A percentile compares a stretch with the other conserved stretches of the same genome.
Conservation (phyloP, 2,329 filamentous ascomycete genomes). For the Cordyceps tenuipes region DNA sequence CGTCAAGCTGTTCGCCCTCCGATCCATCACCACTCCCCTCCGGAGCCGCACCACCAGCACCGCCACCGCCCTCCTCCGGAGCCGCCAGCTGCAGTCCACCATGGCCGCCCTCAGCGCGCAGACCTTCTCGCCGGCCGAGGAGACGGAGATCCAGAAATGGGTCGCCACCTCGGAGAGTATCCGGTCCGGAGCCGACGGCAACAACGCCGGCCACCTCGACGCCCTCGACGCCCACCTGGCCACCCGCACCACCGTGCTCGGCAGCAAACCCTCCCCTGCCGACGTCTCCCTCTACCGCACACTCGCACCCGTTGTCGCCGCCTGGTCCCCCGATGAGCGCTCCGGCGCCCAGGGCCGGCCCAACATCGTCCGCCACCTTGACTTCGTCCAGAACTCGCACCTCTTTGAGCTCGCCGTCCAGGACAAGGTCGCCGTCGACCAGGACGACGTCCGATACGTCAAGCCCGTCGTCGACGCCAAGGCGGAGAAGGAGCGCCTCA, state of each 20-base stretch:
- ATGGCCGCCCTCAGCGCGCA: constrained; percentile 60
- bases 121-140: constrained; percentile 69
- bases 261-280: constrained; percentile 79
- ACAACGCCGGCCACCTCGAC: constrained; percentile 57
- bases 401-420: constrained; percentile 63
- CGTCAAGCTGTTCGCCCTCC: constrained; percentile 39
- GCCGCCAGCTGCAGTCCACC: constrained; percentile 26
- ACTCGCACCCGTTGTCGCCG: constrained; percentile 65
- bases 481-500: constrained; percentile 91
- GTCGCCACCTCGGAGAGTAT: constrained; percentile 68
- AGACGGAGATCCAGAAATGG: constrained; percentile 86
- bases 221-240: constrained; percentile 81
- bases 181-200: constrained; percentile 40
- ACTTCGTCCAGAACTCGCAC: constrained; percentile 88
- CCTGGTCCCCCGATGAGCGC: constrained; percentile 77
- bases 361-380: constrained; percentile 82
- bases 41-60: constrained; percentile 20
- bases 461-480: constrained; percentile 86
- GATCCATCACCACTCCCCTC: constrained; percentile 26
- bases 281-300: constrained; percentile 77
- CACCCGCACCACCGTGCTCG: constrained; percentile 80
- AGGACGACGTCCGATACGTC: constrained; percentile 73
- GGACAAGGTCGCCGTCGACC: constrained; percentile 70
- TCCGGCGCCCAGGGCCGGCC: constrained; percentile 85
- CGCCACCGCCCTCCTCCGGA: constrained; percentile 19